These are phyloP conservation scores for Zygosaccharomyces kombuchaensis DNA, from an alignment of 805 yeast genomes.

Conservation along the genomic window DNA sequence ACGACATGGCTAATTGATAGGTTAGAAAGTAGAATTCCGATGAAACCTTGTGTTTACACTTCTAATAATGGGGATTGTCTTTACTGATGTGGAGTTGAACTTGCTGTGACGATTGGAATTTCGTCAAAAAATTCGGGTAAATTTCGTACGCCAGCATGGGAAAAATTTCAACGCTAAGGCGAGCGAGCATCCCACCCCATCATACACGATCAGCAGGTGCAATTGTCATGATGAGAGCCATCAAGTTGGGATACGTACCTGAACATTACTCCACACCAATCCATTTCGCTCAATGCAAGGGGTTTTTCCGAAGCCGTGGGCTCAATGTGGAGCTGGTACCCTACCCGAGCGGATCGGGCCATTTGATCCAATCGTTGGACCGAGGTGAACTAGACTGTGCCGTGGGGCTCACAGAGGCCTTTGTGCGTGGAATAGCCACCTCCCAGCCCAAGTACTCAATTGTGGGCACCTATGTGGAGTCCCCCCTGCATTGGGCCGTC, in stretches of 20 bases:
- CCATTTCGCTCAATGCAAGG: conserved; percentile 60
- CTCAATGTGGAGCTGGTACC: conserved; percentile 59
- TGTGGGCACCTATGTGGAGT: conserved; percentile 76
- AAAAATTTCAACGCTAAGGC: neutral
- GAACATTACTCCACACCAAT: conserved; percentile 91
- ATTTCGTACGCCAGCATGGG: neutral
- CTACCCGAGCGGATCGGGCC: conserved; percentile 85
- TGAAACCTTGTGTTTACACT: neutral
- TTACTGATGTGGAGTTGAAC: neutral
- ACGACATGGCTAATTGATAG: conserved; percentile 43
- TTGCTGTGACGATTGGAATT: neutral
- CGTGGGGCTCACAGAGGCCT: conserved; percentile 88
- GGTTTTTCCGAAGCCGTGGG: conserved; percentile 47
- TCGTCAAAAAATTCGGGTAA: conserved; percentile 1
- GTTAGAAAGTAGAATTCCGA: neutral
- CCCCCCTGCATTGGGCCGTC: conserved; percentile 88
- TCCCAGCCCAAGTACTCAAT: conserved; percentile 48
- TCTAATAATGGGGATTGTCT: neutral
- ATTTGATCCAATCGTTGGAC: conserved; percentile 68
- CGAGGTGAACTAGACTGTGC: conserved; percentile 68
- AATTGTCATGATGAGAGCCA: conserved; percentile 16
- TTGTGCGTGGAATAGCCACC: conserved; percentile 68
- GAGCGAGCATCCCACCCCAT: too few species aligned
- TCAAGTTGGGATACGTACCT: conserved; percentile 78
- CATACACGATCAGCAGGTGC: neutral